Evolutionary conservation across 2,329 filamentous ascomycete species (phyloP), one percentile per base, ranked within the genome.

Genomic region (Fusarium beomiforme): DNA sequence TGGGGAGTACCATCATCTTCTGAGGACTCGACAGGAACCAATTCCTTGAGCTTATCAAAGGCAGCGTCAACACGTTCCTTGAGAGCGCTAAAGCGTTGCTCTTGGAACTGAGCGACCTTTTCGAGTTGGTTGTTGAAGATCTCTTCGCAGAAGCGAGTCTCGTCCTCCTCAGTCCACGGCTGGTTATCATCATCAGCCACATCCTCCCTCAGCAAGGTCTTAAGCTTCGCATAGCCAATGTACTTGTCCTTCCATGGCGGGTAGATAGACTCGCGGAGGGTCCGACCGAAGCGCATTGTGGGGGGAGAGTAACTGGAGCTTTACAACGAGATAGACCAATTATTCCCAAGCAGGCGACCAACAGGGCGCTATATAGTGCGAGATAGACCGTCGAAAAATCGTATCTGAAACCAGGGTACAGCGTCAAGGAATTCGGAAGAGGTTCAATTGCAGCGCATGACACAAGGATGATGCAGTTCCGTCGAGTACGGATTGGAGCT

Each of bases 151-250:
- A 99, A 99, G 37, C 88, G 89, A 78, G 92, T 93, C 86, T 98
- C 96, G 80, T 99, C 96, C 49, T 95, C 91, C 77, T 97, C 94
- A 29, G 95, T 97, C 96, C 96, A 99, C 42, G 89, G 85, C 57
- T 70, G 67, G 26, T 64, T 69, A 60, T 91, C 90, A 24, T 92
- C 90, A 51, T 90, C 86, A 29, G 87, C 86, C 64, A 81, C 84
- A 79, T 93, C 90, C 81, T 98, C 96, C 71, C 93, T 92, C 67
- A 99, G 85, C 64, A 99, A 87, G 77, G 88, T 87, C 87, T 98
- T 98, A 73, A 99, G 90, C 87, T 95, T 97, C 76, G 88, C 85
- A 82, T 99, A 99, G 85, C 98, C 95, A 79, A 99, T 93, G 85
- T 99, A 98, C 78, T 97, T 89, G 80, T 92, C 93, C 81, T 92